Conservation (phyloP, 2,329 filamentous ascomycete species). For the Iodosphaeria phyllophila region DNA sequence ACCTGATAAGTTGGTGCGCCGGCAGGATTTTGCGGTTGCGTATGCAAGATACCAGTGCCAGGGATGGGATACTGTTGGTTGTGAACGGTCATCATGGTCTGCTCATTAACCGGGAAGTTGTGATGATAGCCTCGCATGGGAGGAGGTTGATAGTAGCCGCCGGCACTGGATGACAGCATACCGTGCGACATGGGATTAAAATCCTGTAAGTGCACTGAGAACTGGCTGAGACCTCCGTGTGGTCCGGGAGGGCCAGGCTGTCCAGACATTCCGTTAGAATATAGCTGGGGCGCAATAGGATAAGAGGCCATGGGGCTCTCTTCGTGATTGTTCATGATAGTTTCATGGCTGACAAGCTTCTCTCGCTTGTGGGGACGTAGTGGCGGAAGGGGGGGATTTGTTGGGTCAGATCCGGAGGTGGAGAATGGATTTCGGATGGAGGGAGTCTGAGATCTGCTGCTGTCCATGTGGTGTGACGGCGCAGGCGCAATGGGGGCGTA, state of each 20-base stretch:
- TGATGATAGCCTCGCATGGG: constrained; percentile 17
- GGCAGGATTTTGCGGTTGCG: constrained; percentile 7
- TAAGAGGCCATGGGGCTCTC: too few relatives aligned
- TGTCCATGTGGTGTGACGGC: constrained; percentile 8
- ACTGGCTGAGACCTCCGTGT: too few relatives aligned
- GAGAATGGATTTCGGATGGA: constrained; percentile 16
- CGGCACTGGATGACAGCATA: constrained; percentile 15
- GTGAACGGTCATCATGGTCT: constrained; percentile 9
- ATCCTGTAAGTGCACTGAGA: constrained; percentile 9
- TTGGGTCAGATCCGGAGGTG: constrained; percentile 9
- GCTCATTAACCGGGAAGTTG: constrained; percentile 14
- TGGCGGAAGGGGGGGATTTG: constrained; percentile 17
- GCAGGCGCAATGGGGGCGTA: constrained; percentile 12
- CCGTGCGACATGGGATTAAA: constrained; percentile 10
- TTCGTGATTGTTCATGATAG: too few relatives aligned
- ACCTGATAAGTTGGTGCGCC: constrained; percentile 6
- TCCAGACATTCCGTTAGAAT: too few relatives aligned
- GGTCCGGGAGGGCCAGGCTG: constrained; percentile 4
- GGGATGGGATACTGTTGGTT: constrained; percentile 7
- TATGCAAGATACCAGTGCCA: constrained; percentile 6
- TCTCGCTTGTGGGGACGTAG: constrained; percentile 13
- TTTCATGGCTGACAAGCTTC: constrained; percentile 7
- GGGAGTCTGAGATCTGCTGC: constrained; percentile 3
- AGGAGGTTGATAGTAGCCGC: constrained; percentile 16
- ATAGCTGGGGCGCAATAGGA: too few relatives aligned